phyloP scores from a whole-genome alignment of 2,329 filamentous ascomycete genomes.

The Pseudocercospora pini-densiflorae region DNA sequence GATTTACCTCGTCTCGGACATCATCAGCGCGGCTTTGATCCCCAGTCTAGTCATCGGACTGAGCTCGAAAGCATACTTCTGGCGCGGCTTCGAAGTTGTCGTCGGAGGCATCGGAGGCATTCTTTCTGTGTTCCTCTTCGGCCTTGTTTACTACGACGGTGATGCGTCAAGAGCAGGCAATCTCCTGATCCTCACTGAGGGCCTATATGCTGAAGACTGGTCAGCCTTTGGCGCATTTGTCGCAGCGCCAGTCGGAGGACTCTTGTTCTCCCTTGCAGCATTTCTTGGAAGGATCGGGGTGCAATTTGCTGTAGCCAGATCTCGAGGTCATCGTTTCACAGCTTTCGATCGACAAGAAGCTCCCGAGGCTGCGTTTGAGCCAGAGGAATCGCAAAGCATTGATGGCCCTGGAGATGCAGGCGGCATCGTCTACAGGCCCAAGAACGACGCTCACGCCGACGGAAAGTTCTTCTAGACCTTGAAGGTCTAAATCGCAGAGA shows the following conservation, averaged over 20 bases:
- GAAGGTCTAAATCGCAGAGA: neutral
- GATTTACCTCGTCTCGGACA: slow-evolving; percentile 81
- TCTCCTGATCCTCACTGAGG: slow-evolving; percentile 72
- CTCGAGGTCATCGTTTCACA: slow-evolving; percentile 66
- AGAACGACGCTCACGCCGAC: neutral
- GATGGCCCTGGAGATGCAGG: slow-evolving; percentile 11
- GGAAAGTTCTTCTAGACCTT: neutral
- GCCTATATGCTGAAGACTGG: slow-evolving; percentile 79
- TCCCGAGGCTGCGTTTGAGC: slow-evolving; percentile 22
- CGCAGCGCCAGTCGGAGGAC: slow-evolving; percentile 74
- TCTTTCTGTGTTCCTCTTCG: slow-evolving; percentile 80
- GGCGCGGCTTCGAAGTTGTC: slow-evolving; percentile 80
- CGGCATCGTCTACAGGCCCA: neutral
- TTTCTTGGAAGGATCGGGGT: slow-evolving; percentile 63
- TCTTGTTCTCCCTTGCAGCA: slow-evolving; percentile 72
- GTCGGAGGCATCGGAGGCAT: slow-evolving; percentile 78
- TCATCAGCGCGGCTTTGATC: slow-evolving; percentile 76
- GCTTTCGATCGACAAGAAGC: slow-evolving; percentile 63
- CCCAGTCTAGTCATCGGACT: slow-evolving; percentile 77
- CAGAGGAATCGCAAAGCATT: slow-evolving; percentile 18
- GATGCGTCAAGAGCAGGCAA: slow-evolving; percentile 65
- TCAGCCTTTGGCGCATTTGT: slow-evolving; percentile 82
- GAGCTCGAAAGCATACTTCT: slow-evolving; percentile 68
- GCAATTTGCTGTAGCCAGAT: slow-evolving; percentile 62
- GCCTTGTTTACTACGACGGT: slow-evolving; percentile 72